A percentile compares a stretch with the other conserved stretches of the same genome.
Conservation (phyloP, 768 basidiomycete species). For the Austroboletus eburneus region DNA sequence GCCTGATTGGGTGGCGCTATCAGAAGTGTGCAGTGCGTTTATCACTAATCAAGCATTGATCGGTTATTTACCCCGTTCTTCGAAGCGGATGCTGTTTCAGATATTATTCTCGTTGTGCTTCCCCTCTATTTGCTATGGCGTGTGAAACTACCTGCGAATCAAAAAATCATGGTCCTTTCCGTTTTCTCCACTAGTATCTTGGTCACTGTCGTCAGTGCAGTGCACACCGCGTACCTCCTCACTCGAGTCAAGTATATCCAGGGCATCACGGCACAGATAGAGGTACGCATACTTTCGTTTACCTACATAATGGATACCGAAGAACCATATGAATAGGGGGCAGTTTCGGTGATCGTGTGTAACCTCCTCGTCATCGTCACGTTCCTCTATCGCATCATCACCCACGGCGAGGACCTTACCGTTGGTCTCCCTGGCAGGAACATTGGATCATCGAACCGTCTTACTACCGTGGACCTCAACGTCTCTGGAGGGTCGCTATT, state of each 20-base stretch:
- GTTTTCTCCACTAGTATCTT: conserved; percentile 54
- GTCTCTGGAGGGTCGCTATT: conserved; percentile 3
- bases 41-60: too few species aligned
- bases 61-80: neutral
- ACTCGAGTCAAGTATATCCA: conserved; percentile 13
- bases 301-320: too few species aligned
- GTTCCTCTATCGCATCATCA: conserved; percentile 25
- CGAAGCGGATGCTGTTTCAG: conserved; percentile 48
- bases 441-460: conserved; percentile 1
- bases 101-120: conserved; percentile 41
- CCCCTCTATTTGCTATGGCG: conserved; percentile 44
- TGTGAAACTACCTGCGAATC: conserved; percentile 38
- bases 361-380: conserved; percentile 40
- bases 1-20: conserved; percentile 43
- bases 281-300: conserved; percentile 29
- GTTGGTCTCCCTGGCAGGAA: conserved; percentile 1
- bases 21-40: conserved; percentile 36
- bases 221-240: conserved; percentile 42
- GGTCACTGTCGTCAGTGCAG: conserved; percentile 41
- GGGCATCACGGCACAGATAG: conserved; percentile 36
- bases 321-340: conserved; percentile 25
- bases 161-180: conserved; percentile 36
- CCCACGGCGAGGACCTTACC: conserved; percentile 12
- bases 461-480: conserved; percentile 27
- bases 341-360: conserved; percentile 38